Evolutionary conservation across 768 basidiomycete genomes (phyloP), one percentile per base, ranked within the genome.

Genomic region (Auriscalpium orientale): DNA sequence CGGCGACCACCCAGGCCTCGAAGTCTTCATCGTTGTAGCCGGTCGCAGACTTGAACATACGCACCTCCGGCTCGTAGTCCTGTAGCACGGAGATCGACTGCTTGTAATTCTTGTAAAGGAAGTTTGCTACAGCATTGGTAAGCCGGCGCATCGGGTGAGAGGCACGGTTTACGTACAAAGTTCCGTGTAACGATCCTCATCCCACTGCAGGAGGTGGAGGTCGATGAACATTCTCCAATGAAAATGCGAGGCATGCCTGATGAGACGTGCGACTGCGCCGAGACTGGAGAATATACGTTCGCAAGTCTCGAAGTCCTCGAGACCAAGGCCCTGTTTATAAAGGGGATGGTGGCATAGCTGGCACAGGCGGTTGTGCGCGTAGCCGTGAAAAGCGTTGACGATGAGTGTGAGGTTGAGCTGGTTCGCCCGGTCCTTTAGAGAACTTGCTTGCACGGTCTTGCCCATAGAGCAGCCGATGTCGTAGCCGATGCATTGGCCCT

Each of bases 361-460:
- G 45, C 53, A 54, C 9, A 18, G 12, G 2, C 53, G 22, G 7
- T 45, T 46, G 8, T 54, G 53, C 0, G 45, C 53, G 16, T 38
- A 54, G 2, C 53, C 15, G 33, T 54, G 53, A n/a, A 54, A 54
- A 3, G 53, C 43, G 21, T 54, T 38, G 15, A 54, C 53, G n/a
- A 36, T 12, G 0, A 50, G 28, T 1, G 8, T 20, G 15, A 50
- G 33, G n/a, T 16, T 3, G 16, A 18, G 36, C 1, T 13, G 0
- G 6, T 4, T 0, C 12, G 44, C 44, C 2, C 5, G 9, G 43
- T 7, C 16, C 9, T 44, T 33, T 1, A 54, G 40, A 28, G 53
- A 40, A 44, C 43, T 54, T 8, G 12, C 11, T 7, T 6, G 5
- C 6, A 54, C 53, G 1, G 53, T 54, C 12, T 5, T 28, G 10